A percentile compares a stretch with the other conserved stretches of the same genome.
phyloP scores from a whole-genome alignment of 805 yeast genomes.

The Candida khao-thaluensis region DNA sequence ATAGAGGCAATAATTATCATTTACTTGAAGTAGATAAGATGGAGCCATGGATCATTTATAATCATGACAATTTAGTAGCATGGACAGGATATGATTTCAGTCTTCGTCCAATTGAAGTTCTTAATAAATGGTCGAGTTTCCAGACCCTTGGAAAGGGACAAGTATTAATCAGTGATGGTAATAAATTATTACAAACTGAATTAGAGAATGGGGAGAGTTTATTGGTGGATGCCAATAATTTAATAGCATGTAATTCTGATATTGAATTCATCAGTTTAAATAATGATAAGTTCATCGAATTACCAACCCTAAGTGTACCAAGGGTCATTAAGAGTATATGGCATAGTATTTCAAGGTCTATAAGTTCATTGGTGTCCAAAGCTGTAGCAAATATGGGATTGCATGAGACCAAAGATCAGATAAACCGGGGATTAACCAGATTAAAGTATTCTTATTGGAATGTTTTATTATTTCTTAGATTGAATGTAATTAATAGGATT shows the following conservation, averaged over 20 bases:
- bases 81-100: slow-evolving; percentile 46
- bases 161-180: slow-evolving; percentile 39
- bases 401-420: neutral
- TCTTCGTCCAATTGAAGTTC: slow-evolving; percentile 17
- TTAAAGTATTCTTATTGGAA: slow-evolving; percentile 8
- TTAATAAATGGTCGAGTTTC: slow-evolving; percentile 25
- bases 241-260: slow-evolving; percentile 34
- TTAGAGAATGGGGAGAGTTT: slow-evolving; percentile 37
- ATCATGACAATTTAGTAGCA: slow-evolving; percentile 39
- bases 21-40: slow-evolving; percentile 38
- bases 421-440: neutral
- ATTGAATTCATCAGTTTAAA: slow-evolving; percentile 8
- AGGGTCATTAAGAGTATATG: neutral
- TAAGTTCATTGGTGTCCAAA: neutral
- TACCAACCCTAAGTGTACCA: neutral
- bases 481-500: slow-evolving; percentile 15
- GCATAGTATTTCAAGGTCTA: neutral
- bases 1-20: slow-evolving; percentile 30
- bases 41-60: slow-evolving; percentile 42
- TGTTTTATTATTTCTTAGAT: slow-evolving; percentile 11
- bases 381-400: neutral
- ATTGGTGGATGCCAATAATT: slow-evolving; percentile 35
- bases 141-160: slow-evolving; percentile 37
- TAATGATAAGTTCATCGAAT: slow-evolving; percentile 2
- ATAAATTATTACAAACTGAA: slow-evolving; percentile 37